Conservation (phyloP, 345 rosid species). For the Boechera divaricarpa region DNA sequence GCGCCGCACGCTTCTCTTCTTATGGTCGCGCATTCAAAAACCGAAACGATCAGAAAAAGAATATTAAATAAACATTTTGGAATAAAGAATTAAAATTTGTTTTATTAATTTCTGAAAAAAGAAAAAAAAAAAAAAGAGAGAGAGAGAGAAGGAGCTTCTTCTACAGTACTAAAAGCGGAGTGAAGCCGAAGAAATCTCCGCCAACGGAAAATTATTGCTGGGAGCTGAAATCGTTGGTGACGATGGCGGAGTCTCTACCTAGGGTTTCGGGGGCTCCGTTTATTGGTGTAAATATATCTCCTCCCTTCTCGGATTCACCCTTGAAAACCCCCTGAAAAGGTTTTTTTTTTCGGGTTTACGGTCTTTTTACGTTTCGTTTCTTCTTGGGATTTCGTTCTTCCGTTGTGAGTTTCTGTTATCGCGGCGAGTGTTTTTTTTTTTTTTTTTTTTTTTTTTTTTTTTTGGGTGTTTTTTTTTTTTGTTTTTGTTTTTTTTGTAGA, state of each 20-base stretch:
- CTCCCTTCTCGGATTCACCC: conserved; percentile 49
- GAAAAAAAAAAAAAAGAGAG: background rate
- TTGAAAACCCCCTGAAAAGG: conserved; percentile 40
- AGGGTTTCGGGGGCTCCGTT: conserved; percentile 48
- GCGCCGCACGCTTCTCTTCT: conserved; percentile 49
- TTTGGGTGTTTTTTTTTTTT: too few relatives aligned
- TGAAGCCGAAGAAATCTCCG: conserved; percentile 59
- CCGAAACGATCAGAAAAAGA: conserved; percentile 36
- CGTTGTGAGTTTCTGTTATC: conserved; percentile 30
- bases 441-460: too few relatives aligned
- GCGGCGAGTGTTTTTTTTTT: too few relatives aligned
- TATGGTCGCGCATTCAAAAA: conserved; percentile 47
- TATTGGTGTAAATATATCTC: conserved; percentile 30
- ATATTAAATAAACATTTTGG: conserved; percentile 27
- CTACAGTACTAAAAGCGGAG: conserved; percentile 49
- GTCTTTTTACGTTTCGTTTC: conserved; percentile 15
- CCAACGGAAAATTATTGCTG: conserved; percentile 45
- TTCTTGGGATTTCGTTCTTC: conserved; percentile 34
- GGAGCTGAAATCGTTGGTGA: conserved; percentile 43
- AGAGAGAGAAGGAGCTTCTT: conserved; percentile 28
- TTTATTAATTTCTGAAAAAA: conserved; percentile 3
- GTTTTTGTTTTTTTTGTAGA: conserved; percentile 21
- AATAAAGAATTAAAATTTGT: background rate
- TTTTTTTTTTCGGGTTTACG: conserved; percentile 32
- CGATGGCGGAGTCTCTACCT: conserved; percentile 56